Percentiles rank a stretch among this genome's conserved stretches.
phyloP scores from a whole-genome alignment of 2,329 filamentous ascomycete species.

The Xylaria sp. region DNA sequence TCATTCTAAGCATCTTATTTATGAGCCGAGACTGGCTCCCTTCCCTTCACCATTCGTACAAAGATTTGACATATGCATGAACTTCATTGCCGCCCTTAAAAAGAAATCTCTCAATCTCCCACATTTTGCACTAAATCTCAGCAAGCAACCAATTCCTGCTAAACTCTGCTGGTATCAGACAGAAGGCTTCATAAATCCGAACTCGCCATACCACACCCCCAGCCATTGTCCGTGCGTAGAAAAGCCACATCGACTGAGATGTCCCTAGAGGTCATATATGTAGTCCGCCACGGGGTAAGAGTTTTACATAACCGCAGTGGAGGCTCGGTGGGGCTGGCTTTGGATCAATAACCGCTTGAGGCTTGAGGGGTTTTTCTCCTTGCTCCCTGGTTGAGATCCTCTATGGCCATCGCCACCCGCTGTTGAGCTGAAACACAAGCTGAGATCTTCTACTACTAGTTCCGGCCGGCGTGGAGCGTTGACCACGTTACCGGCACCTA shows the following conservation, averaged over 20 bases:
- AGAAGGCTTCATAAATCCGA: background rate
- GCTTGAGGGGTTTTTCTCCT: background rate
- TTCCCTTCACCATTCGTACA: background rate
- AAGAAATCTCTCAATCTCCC: background rate
- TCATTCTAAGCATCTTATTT: background rate
- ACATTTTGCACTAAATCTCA: too few species aligned
- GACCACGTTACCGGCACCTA: slow-evolving; percentile 84
- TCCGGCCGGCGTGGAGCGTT: slow-evolving; percentile 89
- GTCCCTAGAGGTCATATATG: slow-evolving; percentile 77
- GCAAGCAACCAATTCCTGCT: background rate
- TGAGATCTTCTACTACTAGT: slow-evolving; percentile 64
- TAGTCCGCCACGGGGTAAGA: slow-evolving; percentile 79
- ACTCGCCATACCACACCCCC: background rate
- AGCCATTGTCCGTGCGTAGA: background rate
- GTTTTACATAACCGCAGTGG: background rate
- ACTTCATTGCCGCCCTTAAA: background rate
- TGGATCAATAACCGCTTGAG: background rate
- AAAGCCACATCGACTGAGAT: slow-evolving; percentile 52
- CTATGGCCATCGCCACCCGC: slow-evolving; percentile 11
- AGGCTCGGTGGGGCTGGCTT: slow-evolving; percentile 4
- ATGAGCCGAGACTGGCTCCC: background rate
- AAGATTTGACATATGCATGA: background rate
- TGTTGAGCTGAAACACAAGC: slow-evolving; percentile 30
- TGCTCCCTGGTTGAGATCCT: background rate
- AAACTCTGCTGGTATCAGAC: background rate